Evolutionary conservation across 2,329 filamentous ascomycete species (phyloP).

Genomic region (Gyromitra esculenta): DNA sequence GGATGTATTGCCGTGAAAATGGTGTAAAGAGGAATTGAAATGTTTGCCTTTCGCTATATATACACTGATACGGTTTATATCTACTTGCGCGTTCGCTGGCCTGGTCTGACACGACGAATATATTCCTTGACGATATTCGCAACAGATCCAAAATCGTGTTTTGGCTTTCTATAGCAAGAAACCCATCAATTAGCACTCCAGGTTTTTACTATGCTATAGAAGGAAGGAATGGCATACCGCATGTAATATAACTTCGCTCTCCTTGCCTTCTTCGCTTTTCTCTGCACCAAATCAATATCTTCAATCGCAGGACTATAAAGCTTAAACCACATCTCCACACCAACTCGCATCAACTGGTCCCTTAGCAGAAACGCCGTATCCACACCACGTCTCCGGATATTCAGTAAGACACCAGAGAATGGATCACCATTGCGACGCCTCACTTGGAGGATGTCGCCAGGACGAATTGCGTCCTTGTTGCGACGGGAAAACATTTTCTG

Average conservation of each 20-base stretch:
- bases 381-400: constrained; percentile 84
- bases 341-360: constrained; percentile 84
- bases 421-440: constrained; percentile 76
- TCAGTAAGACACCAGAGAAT: constrained; percentile 87
- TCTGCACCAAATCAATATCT: constrained; percentile 92
- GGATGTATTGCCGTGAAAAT: neutral
- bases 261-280: constrained; percentile 79
- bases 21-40: neutral
- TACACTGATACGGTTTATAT: constrained; percentile 22
- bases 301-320: constrained; percentile 88
- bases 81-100: constrained; percentile 61
- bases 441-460: constrained; percentile 91
- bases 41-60: constrained; percentile 24
- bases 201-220: neutral
- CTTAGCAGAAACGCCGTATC: constrained; percentile 89
- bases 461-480: constrained; percentile 80
- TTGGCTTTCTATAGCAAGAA: constrained; percentile 68
- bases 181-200: constrained; percentile 40
- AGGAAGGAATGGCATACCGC: constrained; percentile 64
- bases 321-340: constrained; percentile 98
- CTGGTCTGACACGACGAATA: constrained; percentile 60
- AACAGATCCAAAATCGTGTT: constrained; percentile 87
- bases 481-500: constrained; percentile 79
- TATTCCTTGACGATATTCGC: constrained; percentile 79
- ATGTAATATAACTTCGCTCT: constrained; percentile 90